Evolutionary conservation across 306 rosid genomes (phyloP).

Genomic region (Pterocarpus santalinus): DNA sequence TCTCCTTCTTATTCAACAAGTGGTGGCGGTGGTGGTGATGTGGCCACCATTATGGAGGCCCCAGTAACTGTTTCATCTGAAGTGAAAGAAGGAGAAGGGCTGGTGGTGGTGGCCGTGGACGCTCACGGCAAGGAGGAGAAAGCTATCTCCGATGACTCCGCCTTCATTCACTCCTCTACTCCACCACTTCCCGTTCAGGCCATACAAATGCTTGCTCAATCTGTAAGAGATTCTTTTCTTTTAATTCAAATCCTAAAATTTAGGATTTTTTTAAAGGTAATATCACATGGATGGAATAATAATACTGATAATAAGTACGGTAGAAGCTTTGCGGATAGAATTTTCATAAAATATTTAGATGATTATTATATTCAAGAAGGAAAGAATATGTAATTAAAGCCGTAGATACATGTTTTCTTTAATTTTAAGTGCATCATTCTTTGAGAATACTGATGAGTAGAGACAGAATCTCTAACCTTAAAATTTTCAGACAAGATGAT

Average conservation of each 20-base stretch:
- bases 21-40: background rate
- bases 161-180: constrained; percentile 60
- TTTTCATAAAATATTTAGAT: constrained; percentile 1
- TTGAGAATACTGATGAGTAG: constrained; percentile 9
- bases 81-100: constrained; percentile 15
- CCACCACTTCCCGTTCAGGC: constrained; percentile 59
- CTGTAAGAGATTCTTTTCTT: constrained; percentile 53
- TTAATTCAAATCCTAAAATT: background rate
- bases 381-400: constrained; percentile 38
- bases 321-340: constrained; percentile 27
- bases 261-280: background rate
- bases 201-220: constrained; percentile 35
- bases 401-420: constrained; percentile 1
- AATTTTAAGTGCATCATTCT: background rate
- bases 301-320: background rate
- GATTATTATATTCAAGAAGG: constrained; percentile 13
- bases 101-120: constrained; percentile 50
- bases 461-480: background rate
- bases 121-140: constrained; percentile 48
- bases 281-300: background rate
- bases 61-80: constrained; percentile 17
- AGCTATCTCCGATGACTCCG: constrained; percentile 61
- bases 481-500: constrained; percentile 7
- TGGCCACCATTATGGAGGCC: background rate
- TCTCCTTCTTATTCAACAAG: constrained; percentile 18